These are phyloP conservation scores for Phaffia tasmanica DNA, from an alignment of 768 basidiomycete genomes.

Conservation along the genomic window DNA sequence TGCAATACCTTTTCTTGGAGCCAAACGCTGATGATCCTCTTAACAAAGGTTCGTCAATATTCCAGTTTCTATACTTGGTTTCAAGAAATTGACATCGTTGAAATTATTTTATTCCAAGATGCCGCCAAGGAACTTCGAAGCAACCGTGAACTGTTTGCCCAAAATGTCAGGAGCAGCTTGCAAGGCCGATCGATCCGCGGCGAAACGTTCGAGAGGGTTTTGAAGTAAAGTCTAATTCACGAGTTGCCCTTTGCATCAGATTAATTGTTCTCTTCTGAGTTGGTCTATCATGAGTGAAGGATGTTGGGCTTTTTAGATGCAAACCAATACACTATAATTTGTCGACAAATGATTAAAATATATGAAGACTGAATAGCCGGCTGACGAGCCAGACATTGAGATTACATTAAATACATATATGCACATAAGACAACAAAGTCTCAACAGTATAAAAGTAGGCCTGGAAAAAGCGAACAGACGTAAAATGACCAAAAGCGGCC, in stretches of 20 bases:
- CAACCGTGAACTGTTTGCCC: conserved; percentile 69
- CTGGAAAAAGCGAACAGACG: no score
- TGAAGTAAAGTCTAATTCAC: conserved; percentile 22
- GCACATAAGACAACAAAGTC: no score
- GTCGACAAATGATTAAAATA: no score
- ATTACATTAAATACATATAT: no score
- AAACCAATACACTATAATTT: no score
- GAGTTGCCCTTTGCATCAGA: no score
- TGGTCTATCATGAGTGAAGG: not conserved
- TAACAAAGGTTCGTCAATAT: conserved; percentile 68
- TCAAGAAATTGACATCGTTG: not conserved
- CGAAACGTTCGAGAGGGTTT: conserved; percentile 65
- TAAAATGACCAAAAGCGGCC: no score
- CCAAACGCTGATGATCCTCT: conserved; percentile 97
- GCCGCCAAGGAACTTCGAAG: conserved; percentile 88
- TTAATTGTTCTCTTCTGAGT: not conserved
- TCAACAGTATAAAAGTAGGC: no score
- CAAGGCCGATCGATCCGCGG: conserved; percentile 66
- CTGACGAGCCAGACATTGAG: no score
- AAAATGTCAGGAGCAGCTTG: conserved; percentile 81
- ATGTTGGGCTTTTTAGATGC: no score
- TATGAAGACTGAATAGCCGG: no score
- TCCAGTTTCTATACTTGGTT: not conserved
- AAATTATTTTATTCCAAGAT: conserved; percentile 46
- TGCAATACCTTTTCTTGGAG: conserved; percentile 96